These are phyloP conservation scores for Microcyclospora pomicola DNA, from an alignment of 2,329 filamentous ascomycete species.

Conservation along the genomic window DNA sequence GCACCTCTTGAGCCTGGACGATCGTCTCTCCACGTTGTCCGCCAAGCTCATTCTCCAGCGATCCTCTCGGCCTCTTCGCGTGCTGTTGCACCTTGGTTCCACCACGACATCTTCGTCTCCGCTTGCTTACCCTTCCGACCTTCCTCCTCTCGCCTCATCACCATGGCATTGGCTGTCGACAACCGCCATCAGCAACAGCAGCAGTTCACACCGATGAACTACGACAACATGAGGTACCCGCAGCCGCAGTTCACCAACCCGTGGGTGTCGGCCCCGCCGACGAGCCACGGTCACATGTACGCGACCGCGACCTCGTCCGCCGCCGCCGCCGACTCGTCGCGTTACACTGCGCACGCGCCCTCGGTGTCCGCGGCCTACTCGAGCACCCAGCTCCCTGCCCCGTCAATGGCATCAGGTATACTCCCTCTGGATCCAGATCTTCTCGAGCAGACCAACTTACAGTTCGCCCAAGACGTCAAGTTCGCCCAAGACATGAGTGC, in stretches of 20 bases:
- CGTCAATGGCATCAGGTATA: conserved; percentile 57
- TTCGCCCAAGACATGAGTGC: conserved; percentile 57
- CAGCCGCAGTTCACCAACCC: conserved; percentile 75
- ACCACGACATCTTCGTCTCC: neutral
- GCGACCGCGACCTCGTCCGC: conserved; percentile 45
- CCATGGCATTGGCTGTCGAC: conserved; percentile 93
- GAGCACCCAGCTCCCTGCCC: conserved; percentile 54
- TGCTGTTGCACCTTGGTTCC: conserved; percentile 1
- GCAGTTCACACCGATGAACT: conserved; percentile 59
- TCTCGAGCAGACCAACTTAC: conserved; percentile 52
- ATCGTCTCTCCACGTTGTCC: conserved; percentile 37
- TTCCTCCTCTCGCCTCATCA: conserved; percentile 8
- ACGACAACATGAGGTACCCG: conserved; percentile 65
- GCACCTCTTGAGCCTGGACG: conserved; percentile 27
- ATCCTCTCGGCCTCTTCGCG: conserved; percentile 11
- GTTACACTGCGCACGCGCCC: conserved; percentile 17
- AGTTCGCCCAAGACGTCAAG: conserved; percentile 58
- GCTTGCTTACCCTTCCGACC: conserved; percentile 4
- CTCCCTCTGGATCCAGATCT: conserved; percentile 45
- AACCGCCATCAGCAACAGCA: conserved; percentile 58
- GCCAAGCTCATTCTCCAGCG: conserved; percentile 13
- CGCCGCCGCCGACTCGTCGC: conserved; percentile 37
- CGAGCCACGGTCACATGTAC: conserved; percentile 47
- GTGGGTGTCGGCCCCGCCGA: conserved; percentile 53
- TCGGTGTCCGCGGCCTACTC: conserved; percentile 42